Evolutionary conservation across 352 stramenopile genomes (phyloP).

Genomic region (Globisporangium barbulae): DNA sequence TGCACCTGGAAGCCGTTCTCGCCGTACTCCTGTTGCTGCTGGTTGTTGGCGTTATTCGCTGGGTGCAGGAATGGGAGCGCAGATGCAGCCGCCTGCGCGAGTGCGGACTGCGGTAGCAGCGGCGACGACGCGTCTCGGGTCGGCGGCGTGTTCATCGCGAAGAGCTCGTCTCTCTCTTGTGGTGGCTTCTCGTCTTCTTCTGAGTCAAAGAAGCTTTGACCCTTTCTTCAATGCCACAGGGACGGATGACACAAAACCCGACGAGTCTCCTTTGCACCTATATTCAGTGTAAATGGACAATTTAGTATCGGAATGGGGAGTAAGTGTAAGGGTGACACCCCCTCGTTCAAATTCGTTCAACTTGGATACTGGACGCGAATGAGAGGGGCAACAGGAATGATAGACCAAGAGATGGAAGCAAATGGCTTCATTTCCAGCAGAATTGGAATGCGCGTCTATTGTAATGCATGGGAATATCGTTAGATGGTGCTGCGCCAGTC

Average conservation of each 20-base stretch:
- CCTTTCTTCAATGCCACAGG: constrained; percentile 10
- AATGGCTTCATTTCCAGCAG: constrained; percentile 1
- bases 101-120: constrained; percentile 57
- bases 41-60: constrained; percentile 5
- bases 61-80: constrained; percentile 47
- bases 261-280: background rate
- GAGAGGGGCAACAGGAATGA: background rate
- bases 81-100: constrained; percentile 39
- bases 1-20: constrained; percentile 34
- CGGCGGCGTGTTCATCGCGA: constrained; percentile 7
- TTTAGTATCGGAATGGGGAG: background rate
- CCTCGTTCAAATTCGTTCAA: background rate
- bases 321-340: background rate
- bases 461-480: background rate
- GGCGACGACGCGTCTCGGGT: constrained; percentile 28
- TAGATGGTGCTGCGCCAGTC: constrained; percentile 47
- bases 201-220: background rate
- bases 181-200: background rate
- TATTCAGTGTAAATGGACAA: background rate
- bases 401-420: background rate
- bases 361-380: constrained; percentile 3
- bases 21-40: constrained; percentile 2
- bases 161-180: background rate
- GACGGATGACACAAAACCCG: constrained; percentile 3
- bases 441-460: constrained; percentile 2